Base-by-base conservation (phyloP, 441 rosid genomes). In the Gossypium trilobum region DNA sequence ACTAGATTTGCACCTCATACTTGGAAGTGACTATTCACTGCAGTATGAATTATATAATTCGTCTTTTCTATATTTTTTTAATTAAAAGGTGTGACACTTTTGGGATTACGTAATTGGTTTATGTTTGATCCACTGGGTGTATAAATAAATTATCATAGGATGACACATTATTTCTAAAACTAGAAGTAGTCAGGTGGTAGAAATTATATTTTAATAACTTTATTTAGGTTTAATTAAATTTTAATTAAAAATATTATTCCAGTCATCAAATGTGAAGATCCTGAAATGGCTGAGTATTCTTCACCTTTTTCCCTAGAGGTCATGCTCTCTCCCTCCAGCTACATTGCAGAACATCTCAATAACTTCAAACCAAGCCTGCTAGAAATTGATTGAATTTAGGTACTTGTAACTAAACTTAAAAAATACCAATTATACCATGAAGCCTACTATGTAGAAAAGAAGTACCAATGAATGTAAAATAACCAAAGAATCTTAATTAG, bases 161-260 rank as follows among this genome's bases (percentile, higher is more conserved):
- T 60, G 65, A n/a, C 65, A 60, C 22, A 27, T 59, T 13, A 39
- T 29, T 60, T 27, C 20, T 29, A 59, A 59, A 60, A 60, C 65
- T 29, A 29, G 33, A 54, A 60, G 42, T 60, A 10, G 42, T 29
- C 44, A 60, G 39, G 65, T 29, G 20, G 20, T 59, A 5, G 10
- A 59, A n/a, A 29, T 27, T n/a, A 59, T 27, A n/a, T n/a, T 27
- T 59, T n/a, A 59, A 59, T 29, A 59, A 27, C 14, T 59, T 5
- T n/a, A 29, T 59, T 29, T 27, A 27, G 42, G 5, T 27, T 27
- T 59, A 27, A 59, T 59, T 29, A 29, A 2, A 22, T 57, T 22
- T 57, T 23, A 57, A 9, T 22, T 57, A 57, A 57, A 57, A 57
- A 9, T 10, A 23, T 23, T 10, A 22, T 56, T 56, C 23, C 61